Evolutionary conservation across 768 basidiomycete genomes (phyloP), one percentile per base, ranked within the genome.

Genomic region (Auricularia cornea): DNA sequence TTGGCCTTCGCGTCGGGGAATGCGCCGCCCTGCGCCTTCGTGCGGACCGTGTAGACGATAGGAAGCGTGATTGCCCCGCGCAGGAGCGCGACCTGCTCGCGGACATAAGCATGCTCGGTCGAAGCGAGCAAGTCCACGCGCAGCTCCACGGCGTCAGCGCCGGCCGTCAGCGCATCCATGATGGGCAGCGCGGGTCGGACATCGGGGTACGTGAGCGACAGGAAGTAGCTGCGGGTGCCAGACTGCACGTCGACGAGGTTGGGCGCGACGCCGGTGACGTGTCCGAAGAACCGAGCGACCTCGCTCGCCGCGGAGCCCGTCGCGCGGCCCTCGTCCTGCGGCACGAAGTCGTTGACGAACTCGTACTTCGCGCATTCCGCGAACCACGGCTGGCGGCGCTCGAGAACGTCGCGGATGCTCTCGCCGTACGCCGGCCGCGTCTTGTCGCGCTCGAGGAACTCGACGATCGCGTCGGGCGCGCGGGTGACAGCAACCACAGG

Each of bases 61-160:
- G 97, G 97, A 5, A 99, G 80, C 1, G 82, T 78, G 1, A 92
- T 90, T 16, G 78, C 80, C 40, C 88, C 84, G 60, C 94, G 86
- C 20, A 98, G 78, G 3, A 84, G 83, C 2, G 91, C 81, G 59
- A 98, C 77, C 69, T 98, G 97, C 23, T 84, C 79, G 3, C 87
- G 80, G 48, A 98, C 92, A 70, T 93, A 97, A 0, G 79, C 71
- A 1, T 81, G 79, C 1, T 77, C 79, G 28, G 80, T 71, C 18
- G 76, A 73, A 1, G 75, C 66, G 23, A 99, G 80, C 8, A 98
- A 81, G 72, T 99, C 97, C 12, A 94, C 94, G 11, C 96, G 86
- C n/a, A 98, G 72, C 73, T 99, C 97, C 64, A 98, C 75, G 0
- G 94, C 96, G 70, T 98, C 95, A 6, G 87, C 90, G 3, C 97